Evolutionary conservation across 306 rosid species (phyloP), one percentile per base, ranked within the genome.

Genomic region (Lathyrus oleraceus): DNA sequence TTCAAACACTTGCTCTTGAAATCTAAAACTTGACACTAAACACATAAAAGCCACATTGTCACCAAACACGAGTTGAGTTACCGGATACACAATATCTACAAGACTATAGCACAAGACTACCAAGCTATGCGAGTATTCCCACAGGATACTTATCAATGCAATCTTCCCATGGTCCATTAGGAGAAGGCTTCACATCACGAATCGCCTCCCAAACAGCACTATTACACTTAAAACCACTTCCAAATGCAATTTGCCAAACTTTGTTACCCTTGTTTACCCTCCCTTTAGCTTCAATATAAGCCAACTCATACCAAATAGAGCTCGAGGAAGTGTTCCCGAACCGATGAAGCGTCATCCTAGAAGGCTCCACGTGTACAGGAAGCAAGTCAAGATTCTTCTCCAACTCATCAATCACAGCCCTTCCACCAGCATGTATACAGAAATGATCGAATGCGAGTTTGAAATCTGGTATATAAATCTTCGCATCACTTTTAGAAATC

Each of bases 201-300:
- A 89, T 76, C 6, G 92, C 96, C 49, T 83, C 61, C 96, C 96
- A 87, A 8, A 87, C 90, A 0, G 87, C 92, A 63, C 91, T 89
- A 65, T 87, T 89, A 57, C 96, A 89, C 81, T 86, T 88, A 44
- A 86, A 82, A 8, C 92, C 92, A 17, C 91, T 89, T 0, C 91
- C 96, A 14, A 85, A 86, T 3, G 88, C 92, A 60, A 85, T 85
- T 79, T 87, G 96, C 96, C 96, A 87, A 1, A 89, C 78, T 0
- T 82, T 36, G 53, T 85, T 81, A 3, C 87, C 83, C 61, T 75
- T 84, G 36, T 63, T 76, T 69, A 86, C 70, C 45, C 82, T 82
- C 1, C 85, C 77, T 43, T 89, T 89, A 4, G 88, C 89, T 60
- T 89, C 96, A 0, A 58, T 84, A 64, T 86, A 89, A 53, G 89